These are phyloP conservation scores for Aspergillus calidoustus DNA, from an alignment of 2,329 filamentous ascomycete species.

Conservation along the genomic window DNA sequence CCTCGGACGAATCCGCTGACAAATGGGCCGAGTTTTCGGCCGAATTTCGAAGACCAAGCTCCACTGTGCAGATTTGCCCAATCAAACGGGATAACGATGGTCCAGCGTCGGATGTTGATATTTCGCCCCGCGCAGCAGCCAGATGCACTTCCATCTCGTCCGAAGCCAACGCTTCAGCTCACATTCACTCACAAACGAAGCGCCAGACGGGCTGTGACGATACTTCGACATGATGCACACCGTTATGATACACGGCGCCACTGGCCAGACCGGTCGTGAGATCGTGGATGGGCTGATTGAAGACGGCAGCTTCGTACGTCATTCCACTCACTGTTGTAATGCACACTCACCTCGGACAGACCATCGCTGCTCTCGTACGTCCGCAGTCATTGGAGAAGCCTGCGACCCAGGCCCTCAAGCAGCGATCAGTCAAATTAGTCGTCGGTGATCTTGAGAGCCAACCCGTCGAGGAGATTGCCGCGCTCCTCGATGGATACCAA, in stretches of 20 bases:
- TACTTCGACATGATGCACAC: not conserved
- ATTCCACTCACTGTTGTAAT: not conserved
- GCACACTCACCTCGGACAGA: not conserved
- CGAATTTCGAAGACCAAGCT: not conserved
- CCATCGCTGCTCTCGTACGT: not conserved
- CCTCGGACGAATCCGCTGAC: not conserved
- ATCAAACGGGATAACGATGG: not conserved
- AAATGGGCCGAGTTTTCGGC: not conserved
- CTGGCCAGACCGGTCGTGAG: not conserved
- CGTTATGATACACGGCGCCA: not conserved
- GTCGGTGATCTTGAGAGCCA: not conserved
- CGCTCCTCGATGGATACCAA: not conserved
- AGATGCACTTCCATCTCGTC: not conserved
- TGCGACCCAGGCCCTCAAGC: not conserved
- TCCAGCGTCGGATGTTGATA: not conserved
- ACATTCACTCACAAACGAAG: not conserved
- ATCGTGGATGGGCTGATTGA: not conserved
- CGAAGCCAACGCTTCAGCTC: not conserved
- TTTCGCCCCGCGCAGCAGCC: too few species aligned
- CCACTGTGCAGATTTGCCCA: not conserved
- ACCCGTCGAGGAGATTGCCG: not conserved
- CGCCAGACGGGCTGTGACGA: too few species aligned
- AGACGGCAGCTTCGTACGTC: not conserved
- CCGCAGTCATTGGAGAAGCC: not conserved
- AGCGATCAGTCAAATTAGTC: not conserved